phyloP scores from a whole-genome alignment of 1,284 basidiomycete genomes.

The Irpex sp. region DNA sequence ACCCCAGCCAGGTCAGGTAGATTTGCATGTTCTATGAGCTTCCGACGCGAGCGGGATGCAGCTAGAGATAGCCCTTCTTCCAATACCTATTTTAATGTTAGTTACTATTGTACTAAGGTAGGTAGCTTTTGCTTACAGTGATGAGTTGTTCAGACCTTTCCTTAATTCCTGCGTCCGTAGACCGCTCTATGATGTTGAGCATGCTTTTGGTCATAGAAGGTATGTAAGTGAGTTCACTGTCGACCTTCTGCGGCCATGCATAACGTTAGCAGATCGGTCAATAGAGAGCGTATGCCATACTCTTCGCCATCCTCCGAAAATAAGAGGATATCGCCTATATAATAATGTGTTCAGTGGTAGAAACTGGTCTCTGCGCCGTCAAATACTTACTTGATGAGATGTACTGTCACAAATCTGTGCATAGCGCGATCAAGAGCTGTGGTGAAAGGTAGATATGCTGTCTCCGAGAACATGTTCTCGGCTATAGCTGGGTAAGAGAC shows the following conservation, averaged over 20 bases:
- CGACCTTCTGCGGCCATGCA: conserved; percentile 45
- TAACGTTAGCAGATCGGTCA: conserved; percentile 10
- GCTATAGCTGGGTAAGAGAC: not conserved
- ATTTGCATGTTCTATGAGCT: not conserved
- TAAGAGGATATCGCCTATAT: conserved; percentile 64
- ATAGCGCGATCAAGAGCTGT: conserved; percentile 48
- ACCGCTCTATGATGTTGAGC: conserved; percentile 47
- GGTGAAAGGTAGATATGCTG: conserved; percentile 22
- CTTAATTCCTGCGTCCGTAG: conserved; percentile 43
- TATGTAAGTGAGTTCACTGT: conserved; percentile 47
- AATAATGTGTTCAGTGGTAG: not conserved
- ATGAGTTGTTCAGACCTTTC: conserved; percentile 39
- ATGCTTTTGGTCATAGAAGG: conserved; percentile 49
- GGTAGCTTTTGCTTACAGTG: conserved; percentile 36
- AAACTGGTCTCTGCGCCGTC: not conserved
- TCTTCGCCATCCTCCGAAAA: conserved; percentile 65
- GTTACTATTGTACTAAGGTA: not conserved
- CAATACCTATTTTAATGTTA: not conserved
- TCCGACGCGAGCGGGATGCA: not conserved
- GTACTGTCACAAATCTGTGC: conserved; percentile 49
- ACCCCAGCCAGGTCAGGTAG: not conserved
- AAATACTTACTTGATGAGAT: conserved; percentile 52
- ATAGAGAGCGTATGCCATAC: conserved; percentile 31
- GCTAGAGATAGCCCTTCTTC: not conserved
- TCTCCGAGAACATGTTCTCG: conserved; percentile 20